Evolutionary conservation across 768 basidiomycete genomes (phyloP).

Genomic region (Scleroderma bovista): DNA sequence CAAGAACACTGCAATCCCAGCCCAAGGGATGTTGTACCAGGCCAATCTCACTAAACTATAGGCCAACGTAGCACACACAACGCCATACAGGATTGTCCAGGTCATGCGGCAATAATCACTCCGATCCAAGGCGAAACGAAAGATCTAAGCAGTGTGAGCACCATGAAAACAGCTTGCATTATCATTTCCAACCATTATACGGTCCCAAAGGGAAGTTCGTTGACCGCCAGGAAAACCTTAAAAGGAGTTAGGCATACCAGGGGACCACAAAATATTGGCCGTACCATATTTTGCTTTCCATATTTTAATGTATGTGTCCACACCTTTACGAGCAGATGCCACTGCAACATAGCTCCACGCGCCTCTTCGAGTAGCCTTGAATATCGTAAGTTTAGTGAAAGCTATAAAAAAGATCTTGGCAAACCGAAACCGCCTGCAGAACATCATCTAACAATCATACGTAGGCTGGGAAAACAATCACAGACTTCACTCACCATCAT

Average conservation of each 20-base stretch:
- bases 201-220: not conserved
- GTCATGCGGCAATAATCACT: not conserved
- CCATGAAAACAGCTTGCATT: not conserved
- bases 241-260: not conserved
- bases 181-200: not conserved
- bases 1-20: not conserved
- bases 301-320: constrained; percentile 1
- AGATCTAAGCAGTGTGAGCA: not conserved
- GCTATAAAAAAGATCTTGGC: not conserved
- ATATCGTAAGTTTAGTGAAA: not conserved
- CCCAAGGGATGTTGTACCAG: not conserved
- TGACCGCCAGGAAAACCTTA: not conserved
- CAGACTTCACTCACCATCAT: not conserved
- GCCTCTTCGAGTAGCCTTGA: not conserved
- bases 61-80: not conserved
- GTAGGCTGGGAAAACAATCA: not conserved
- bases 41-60: not conserved
- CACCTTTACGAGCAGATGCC: not conserved
- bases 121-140: not conserved
- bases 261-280: not conserved
- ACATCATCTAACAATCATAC: not conserved
- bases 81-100: not conserved
- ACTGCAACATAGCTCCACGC: not conserved
- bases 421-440: not conserved
- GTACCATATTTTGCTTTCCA: not conserved